These are phyloP conservation scores for Linum lewisii DNA, from an alignment of 345 rosid genomes.

Conservation along the genomic window DNA sequence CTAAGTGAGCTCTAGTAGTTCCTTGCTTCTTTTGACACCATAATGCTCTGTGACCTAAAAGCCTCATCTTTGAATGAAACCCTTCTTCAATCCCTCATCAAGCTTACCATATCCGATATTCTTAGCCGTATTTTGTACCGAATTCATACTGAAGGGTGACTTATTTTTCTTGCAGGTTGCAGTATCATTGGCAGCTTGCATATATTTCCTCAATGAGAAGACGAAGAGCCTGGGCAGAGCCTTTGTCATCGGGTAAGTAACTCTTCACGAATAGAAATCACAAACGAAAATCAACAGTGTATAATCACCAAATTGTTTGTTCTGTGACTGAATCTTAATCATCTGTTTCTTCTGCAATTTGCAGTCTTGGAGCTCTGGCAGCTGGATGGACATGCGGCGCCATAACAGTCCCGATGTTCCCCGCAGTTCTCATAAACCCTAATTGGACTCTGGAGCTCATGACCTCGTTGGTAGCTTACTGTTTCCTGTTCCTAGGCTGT, in stretches of 20 bases:
- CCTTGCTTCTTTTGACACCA: neutral
- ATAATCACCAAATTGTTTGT: neutral
- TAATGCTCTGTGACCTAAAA: neutral
- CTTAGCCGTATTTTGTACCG: no score
- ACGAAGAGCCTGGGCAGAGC: slow-evolving; percentile 87
- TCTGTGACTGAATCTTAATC: neutral
- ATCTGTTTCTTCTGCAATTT: slow-evolving; percentile 4
- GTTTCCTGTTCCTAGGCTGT: slow-evolving; percentile 74
- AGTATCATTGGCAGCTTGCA: slow-evolving; percentile 90
- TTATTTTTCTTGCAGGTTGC: slow-evolving; percentile 50
- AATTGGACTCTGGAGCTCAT: slow-evolving; percentile 96
- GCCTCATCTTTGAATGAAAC: neutral
- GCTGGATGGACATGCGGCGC: slow-evolving; percentile 88
- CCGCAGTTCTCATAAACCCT: slow-evolving; percentile 51
- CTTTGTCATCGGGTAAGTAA: slow-evolving; percentile 51
- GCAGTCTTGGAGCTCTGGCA: slow-evolving; percentile 73
- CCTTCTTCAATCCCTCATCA: neutral
- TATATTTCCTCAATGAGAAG: slow-evolving; percentile 86
- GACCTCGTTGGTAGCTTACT: slow-evolving; percentile 73
- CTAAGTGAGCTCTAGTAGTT: neutral
- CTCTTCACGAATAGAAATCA: neutral
- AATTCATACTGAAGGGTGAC: neutral
- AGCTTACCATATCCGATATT: no score
- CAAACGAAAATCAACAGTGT: neutral
- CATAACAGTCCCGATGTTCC: slow-evolving; percentile 70